These are phyloP conservation scores for Colletotrichum sp. DNA, from an alignment of 2,329 filamentous ascomycete genomes.

Conservation along the genomic window DNA sequence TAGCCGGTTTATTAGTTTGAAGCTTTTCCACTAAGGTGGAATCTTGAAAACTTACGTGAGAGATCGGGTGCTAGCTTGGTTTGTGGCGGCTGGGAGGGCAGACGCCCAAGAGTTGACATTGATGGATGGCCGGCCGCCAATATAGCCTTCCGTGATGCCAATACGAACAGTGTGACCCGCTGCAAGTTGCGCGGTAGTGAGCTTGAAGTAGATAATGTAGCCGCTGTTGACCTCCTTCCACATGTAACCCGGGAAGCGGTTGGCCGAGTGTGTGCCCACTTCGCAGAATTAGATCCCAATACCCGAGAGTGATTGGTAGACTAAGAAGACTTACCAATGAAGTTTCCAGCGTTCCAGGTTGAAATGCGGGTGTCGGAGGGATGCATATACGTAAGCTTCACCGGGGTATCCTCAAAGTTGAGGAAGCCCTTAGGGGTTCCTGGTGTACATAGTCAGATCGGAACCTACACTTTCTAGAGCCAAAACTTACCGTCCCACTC, in stretches of 20 bases:
- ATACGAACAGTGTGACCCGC: constrained; percentile 30
- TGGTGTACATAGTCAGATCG: not conserved
- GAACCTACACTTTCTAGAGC: not conserved
- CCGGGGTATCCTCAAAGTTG: constrained; percentile 38
- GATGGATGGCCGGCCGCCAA: constrained; percentile 33
- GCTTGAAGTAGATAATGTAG: constrained; percentile 42
- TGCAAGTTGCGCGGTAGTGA: constrained; percentile 29
- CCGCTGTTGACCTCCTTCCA: constrained; percentile 46
- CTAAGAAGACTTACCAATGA: constrained; percentile 22
- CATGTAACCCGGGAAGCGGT: constrained; percentile 43
- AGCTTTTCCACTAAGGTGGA: not conserved
- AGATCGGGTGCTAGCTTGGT: constrained; percentile 31
- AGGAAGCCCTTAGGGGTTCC: constrained; percentile 37
- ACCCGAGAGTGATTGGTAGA: not conserved
- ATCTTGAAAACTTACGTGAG: constrained; percentile 21
- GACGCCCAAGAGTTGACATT: constrained; percentile 32
- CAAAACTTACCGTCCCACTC: constrained; percentile 27
- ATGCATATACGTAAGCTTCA: constrained; percentile 46
- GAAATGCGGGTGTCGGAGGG: constrained; percentile 35
- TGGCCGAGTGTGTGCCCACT: constrained; percentile 35
- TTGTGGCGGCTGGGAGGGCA: constrained; percentile 27
- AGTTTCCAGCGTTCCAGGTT: constrained; percentile 34
- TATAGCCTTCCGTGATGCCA: constrained; percentile 34
- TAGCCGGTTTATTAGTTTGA: not conserved
- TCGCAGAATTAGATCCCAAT: not conserved